These are phyloP conservation scores for Lachnellula cervina DNA, from an alignment of 2,329 filamentous ascomycete species.

Conservation along the genomic window DNA sequence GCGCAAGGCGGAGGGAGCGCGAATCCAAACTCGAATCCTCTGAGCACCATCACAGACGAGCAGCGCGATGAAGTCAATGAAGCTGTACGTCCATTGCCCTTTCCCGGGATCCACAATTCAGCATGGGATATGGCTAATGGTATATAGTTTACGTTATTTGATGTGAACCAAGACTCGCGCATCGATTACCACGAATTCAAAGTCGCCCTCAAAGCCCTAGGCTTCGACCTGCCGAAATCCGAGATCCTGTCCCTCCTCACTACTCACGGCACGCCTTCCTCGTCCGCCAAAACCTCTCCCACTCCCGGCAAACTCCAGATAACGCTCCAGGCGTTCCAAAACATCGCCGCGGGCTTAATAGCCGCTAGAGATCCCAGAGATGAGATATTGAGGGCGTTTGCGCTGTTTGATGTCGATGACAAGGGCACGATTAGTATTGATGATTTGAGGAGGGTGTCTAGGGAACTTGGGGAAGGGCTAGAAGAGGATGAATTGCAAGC, in stretches of 20 bases:
- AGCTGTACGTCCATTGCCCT: conserved; percentile 57
- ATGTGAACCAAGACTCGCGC: conserved; percentile 88
- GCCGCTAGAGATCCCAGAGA: conserved; percentile 79
- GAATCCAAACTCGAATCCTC: conserved; percentile 7
- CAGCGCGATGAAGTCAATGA: conserved; percentile 91
- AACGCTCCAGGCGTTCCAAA: conserved; percentile 66
- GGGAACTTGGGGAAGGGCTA: conserved; percentile 86
- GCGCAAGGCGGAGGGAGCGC: conserved; percentile 16
- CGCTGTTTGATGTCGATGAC: conserved; percentile 86
- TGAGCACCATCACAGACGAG: conserved; percentile 66
- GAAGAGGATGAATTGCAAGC: conserved; percentile 88
- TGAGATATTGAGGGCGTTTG: conserved; percentile 86
- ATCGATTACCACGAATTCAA: conserved; percentile 99
- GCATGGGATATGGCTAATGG: not conserved
- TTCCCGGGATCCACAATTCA: not conserved
- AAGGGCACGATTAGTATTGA: conserved; percentile 88
- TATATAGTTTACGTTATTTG: conserved; percentile 82
- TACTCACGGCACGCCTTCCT: conserved; percentile 57
- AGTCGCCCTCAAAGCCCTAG: conserved; percentile 90
- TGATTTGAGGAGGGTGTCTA: conserved; percentile 79
- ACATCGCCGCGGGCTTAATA: conserved; percentile 75
- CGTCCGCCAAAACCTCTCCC: conserved; percentile 53
- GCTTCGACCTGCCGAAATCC: conserved; percentile 83
- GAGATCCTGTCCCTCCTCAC: conserved; percentile 80
- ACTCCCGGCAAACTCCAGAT: conserved; percentile 59